Base-by-base conservation (phyloP, 106 monocot genomes). In the Platanthera zijinensis region DNA sequence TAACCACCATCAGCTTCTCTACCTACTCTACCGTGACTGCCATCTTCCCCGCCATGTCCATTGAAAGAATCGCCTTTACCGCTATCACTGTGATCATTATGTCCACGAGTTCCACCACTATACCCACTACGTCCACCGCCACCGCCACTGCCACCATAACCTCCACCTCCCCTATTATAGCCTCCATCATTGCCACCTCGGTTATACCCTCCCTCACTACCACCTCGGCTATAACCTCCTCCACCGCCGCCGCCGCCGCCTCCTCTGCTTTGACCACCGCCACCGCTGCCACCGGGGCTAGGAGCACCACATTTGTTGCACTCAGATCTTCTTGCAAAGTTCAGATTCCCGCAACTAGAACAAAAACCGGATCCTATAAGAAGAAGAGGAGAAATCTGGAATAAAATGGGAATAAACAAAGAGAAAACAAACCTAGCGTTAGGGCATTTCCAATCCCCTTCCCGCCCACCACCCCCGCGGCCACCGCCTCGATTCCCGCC, bases 381-480 rank as follows among this genome's bases (percentile, higher is more conserved):
- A 69, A 51, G 21, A 56, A 70, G 59, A 51, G 12, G 57, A 53
- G 28, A 51, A 46, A 21, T 1, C 0, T 21, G 53, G 18, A 50
- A 51, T 3, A 74, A 32, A 28, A 28, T 66, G 18, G 10, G 30
- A 10, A 66, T 66, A 7, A 30, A 53, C 45, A 53, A 46, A 25
- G 13, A 28, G 52, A 7, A 66, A 45, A 48, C 49, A 21, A 39
- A 99, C 97, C 89, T 90, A 14, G 97, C 72, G 51, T 94, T 84
- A 72, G 97, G 97, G 82, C 97, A 99, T 48, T 79, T 51, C 97
- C 97, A 99, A 81, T 99, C 97, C 14, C 97, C 97, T 11, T 99
- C 97, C 17, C 97, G 85, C 57, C 96, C 87, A 6, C 86, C 78
- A 13, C 84, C 90, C 8, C 82, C 82, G 30, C 84, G 84, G 13